A percentile compares a stretch with the other conserved stretches of the same genome.
These are phyloP conservation scores for Vararia minispora DNA, from an alignment of 768 basidiomycete species.

Conservation along the genomic window DNA sequence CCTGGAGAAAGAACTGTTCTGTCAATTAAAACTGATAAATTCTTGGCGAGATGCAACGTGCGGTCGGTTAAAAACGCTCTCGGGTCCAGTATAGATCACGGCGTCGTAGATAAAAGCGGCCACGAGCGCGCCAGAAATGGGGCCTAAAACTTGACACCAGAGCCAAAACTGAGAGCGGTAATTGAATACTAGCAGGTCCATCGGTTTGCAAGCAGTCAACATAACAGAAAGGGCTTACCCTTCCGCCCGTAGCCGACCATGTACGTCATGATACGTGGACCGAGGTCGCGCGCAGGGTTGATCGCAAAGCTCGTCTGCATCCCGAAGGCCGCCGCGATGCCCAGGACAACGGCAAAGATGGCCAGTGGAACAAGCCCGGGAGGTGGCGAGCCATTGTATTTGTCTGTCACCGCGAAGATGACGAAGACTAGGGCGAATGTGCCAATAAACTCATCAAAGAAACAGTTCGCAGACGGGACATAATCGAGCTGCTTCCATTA, in stretches of 20 bases:
- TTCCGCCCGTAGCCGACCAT: conserved; percentile 63
- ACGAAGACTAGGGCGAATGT: conserved; percentile 42
- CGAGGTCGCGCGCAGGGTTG: conserved; percentile 66
- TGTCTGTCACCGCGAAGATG: conserved; percentile 44
- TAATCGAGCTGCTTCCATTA: conserved; percentile 30
- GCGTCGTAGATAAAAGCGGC: conserved; percentile 49
- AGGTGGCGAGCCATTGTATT: conserved; percentile 35
- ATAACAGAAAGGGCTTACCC: conserved; percentile 14
- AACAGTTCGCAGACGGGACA: conserved; percentile 31
- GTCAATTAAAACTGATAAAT: no score
- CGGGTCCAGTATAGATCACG: conserved; percentile 43
- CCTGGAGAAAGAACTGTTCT: no score
- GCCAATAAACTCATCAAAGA: conserved; percentile 45
- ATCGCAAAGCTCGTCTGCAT: conserved; percentile 56
- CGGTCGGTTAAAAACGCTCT: conserved; percentile 45
- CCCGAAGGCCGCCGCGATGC: conserved; percentile 47
- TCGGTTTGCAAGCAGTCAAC: background rate
- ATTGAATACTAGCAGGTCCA: conserved; percentile 25
- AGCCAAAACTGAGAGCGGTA: conserved; percentile 56
- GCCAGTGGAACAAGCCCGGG: conserved; percentile 41
- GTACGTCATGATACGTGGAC: conserved; percentile 54
- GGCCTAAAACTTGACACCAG: conserved; percentile 53
- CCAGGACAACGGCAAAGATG: conserved; percentile 46
- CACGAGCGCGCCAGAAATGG: conserved; percentile 45
- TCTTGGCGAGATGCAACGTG: no score